phyloP scores from a whole-genome alignment of 495 filamentous ascomycete species.

The Podospora bellae-mahoneyi region DNA sequence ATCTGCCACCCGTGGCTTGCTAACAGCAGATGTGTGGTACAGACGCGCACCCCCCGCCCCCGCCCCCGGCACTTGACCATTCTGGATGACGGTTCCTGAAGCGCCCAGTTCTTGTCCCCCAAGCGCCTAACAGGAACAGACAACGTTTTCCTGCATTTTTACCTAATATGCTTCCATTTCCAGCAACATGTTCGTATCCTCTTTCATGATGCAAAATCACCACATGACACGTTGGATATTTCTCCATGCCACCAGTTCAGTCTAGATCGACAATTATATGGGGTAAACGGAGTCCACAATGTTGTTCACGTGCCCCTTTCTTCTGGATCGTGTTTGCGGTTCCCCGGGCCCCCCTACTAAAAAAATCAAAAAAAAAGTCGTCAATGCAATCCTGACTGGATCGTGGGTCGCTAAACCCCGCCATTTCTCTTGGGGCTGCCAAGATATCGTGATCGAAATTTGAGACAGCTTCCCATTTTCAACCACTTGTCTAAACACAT shows the following conservation, averaged over 20 bases:
- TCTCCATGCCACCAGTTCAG: not conserved
- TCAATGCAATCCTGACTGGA: not conserved
- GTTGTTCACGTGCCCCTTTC: not conserved
- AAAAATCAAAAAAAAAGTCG: not conserved
- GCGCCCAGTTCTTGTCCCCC: not conserved
- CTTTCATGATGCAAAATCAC: not conserved
- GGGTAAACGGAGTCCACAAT: not conserved
- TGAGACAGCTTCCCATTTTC: not conserved
- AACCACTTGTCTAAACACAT: not conserved
- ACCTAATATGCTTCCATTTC: not conserved
- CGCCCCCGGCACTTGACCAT: not conserved
- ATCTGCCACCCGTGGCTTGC: not conserved
- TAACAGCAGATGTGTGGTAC: not conserved
- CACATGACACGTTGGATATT: not conserved
- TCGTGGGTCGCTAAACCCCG: not conserved
- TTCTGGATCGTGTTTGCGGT: not conserved
- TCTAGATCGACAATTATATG: not conserved
- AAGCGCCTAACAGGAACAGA: not conserved
- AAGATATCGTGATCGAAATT: not conserved
- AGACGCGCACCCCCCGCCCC: not conserved
- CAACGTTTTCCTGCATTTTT: not conserved
- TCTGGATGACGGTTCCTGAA: not conserved
- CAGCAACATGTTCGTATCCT: not conserved
- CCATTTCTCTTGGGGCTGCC: not conserved
- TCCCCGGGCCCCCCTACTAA: not conserved